Conservation (phyloP, 306 rosid genomes). For the Psophocarpus tetragonolobus region DNA sequence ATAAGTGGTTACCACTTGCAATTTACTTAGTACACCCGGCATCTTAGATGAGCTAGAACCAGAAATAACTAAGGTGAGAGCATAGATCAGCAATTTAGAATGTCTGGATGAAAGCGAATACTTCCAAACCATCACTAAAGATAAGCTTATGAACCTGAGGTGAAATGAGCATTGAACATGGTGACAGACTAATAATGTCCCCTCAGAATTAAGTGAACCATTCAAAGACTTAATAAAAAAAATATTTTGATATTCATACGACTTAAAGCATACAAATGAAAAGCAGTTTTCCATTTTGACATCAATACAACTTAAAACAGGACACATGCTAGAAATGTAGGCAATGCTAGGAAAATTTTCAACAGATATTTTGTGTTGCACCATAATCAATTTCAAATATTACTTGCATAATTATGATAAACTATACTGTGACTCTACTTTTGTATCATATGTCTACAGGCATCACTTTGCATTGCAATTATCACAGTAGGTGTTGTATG, state of each 20-base stretch:
- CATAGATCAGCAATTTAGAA: neutral
- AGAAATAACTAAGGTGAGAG: neutral
- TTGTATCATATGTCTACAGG: slow-evolving; percentile 45
- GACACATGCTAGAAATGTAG: neutral
- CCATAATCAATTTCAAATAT: neutral
- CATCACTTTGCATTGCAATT: slow-evolving; percentile 49
- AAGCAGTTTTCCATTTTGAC: neutral
- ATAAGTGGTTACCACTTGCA: neutral
- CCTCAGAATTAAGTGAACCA: neutral
- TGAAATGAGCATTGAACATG: neutral
- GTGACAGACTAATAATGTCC: neutral
- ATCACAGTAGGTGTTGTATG: slow-evolving; percentile 65
- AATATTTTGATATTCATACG: neutral
- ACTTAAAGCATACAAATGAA: neutral
- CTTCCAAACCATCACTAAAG: neutral
- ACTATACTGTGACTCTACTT: neutral
- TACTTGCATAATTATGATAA: neutral
- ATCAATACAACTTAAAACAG: neutral
- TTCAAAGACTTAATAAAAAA: neutral
- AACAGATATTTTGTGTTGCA: neutral
- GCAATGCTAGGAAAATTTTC: slow-evolving; percentile 1
- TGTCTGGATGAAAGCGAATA: neutral
- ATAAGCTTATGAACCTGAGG: neutral
- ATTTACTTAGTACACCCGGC: neutral
- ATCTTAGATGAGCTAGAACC: neutral